Percentiles rank a stretch among this genome's conserved stretches.
phyloP scores from a whole-genome alignment of 2,329 filamentous ascomycete genomes.

The Fonsecaea multimorphosa region DNA sequence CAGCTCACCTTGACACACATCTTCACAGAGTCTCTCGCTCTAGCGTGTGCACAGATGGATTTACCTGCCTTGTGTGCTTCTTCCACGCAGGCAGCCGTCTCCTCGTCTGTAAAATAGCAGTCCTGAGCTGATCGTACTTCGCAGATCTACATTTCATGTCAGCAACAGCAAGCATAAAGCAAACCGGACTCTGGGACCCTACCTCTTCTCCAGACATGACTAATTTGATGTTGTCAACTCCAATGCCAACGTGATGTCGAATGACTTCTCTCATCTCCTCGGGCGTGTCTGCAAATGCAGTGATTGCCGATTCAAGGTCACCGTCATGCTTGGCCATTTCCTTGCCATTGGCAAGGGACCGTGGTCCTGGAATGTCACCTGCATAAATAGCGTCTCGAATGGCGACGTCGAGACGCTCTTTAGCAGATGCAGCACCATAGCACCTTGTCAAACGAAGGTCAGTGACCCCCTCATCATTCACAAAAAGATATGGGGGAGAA shows the following conservation, averaged over 20 bases:
- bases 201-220: constrained; percentile 51
- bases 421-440: constrained; percentile 56
- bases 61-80: constrained; percentile 49
- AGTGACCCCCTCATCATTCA: not conserved
- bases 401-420: constrained; percentile 55
- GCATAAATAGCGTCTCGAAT: constrained; percentile 58
- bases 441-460: constrained; percentile 41
- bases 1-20: constrained; percentile 46
- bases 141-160: constrained; percentile 38
- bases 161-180: not conserved
- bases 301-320: constrained; percentile 52
- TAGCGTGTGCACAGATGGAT: constrained; percentile 54
- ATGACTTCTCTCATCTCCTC: constrained; percentile 52
- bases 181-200: constrained; percentile 13
- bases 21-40: constrained; percentile 53
- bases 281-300: constrained; percentile 52
- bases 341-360: constrained; percentile 56
- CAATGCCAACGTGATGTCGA: constrained; percentile 46
- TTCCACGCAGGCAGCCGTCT: constrained; percentile 57
- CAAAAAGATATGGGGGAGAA: not conserved
- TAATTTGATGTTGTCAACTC: constrained; percentile 55
- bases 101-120: constrained; percentile 55
- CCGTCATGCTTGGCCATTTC: constrained; percentile 57
- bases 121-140: constrained; percentile 49
- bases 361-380: constrained; percentile 56